A percentile compares a stretch with the other conserved stretches of the same genome.
Conservation (phyloP, 2,329 filamentous ascomycete species). For the Xylariaceae sp. region DNA sequence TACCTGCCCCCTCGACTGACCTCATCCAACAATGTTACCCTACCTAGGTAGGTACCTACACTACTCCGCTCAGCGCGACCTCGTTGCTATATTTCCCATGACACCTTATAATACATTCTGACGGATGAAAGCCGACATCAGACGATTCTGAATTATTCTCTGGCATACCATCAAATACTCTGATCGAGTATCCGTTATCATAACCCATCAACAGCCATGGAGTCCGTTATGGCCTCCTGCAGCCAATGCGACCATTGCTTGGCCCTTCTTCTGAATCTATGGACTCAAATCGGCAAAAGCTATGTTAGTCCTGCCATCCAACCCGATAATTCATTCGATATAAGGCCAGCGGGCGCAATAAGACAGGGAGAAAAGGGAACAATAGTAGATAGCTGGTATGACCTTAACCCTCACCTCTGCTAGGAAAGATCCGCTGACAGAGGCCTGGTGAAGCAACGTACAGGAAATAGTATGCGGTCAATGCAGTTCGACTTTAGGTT, state of each 20-base stretch:
- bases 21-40: no score
- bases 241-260: conserved; percentile 35
- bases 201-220: conserved; percentile 29
- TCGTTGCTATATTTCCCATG: not conserved
- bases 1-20: no score
- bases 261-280: conserved; percentile 35
- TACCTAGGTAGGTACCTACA: no score
- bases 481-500: conserved; percentile 35
- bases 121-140: not conserved
- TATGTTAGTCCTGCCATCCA: conserved; percentile 38
- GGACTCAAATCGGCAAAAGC: conserved; percentile 39
- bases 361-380: conserved; percentile 35
- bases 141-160: not conserved
- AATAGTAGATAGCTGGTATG: conserved; percentile 37
- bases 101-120: not conserved
- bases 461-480: conserved; percentile 36
- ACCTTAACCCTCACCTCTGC: not conserved
- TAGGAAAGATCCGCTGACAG: not conserved
- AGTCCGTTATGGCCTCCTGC: conserved; percentile 33
- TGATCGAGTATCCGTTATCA: not conserved
- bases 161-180: not conserved
- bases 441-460: conserved; percentile 30
- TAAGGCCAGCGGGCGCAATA: conserved; percentile 25
- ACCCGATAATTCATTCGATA: conserved; percentile 22
- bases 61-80: not conserved